Conservation (phyloP, 2,329 filamentous ascomycete genomes). For the Sphaceloma murrayae region DNA sequence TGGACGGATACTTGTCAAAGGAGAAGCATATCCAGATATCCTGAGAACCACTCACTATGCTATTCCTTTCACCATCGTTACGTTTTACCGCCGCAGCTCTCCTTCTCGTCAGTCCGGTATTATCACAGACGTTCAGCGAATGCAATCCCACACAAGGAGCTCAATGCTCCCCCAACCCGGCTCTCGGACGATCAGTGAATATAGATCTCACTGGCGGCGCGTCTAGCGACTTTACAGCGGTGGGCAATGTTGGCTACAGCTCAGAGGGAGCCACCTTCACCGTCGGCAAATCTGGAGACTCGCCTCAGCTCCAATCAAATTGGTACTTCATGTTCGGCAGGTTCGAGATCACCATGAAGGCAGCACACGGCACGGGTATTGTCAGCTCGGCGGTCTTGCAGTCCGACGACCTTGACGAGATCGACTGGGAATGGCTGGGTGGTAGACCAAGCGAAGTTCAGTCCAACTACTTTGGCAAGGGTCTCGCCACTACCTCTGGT, state of each 20-base stretch:
- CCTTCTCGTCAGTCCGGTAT: constrained; percentile 31
- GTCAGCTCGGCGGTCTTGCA: constrained; percentile 87
- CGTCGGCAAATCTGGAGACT: constrained; percentile 66
- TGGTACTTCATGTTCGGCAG: constrained; percentile 99
- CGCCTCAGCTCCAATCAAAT: constrained; percentile 74
- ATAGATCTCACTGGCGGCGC: constrained; percentile 73
- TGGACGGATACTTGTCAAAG: constrained; percentile 10
- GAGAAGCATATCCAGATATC: constrained; percentile 8
- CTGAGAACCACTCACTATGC: constrained; percentile 7
- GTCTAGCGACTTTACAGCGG: constrained; percentile 68
- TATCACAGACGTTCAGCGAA: constrained; percentile 45
- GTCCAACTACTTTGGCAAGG: constrained; percentile 95
- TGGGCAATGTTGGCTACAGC: constrained; percentile 63
- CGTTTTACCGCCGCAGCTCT: constrained; percentile 32
- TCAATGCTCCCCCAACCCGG: constrained; percentile 63
- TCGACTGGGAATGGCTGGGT: constrained; percentile 95
- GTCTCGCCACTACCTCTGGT: constrained; percentile 73
- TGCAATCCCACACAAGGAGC: constrained; percentile 49
- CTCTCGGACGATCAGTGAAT: constrained; percentile 69
- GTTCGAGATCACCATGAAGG: constrained; percentile 75
- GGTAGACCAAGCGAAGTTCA: constrained; percentile 69
- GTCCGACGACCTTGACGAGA: constrained; percentile 88
- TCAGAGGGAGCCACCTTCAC: constrained; percentile 72
- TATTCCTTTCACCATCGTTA: constrained; percentile 20
- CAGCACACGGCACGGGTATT: constrained; percentile 80